Evolutionary conservation across 2,329 filamentous ascomycete species (phyloP).

Genomic region (Aspergillus terreus): DNA sequence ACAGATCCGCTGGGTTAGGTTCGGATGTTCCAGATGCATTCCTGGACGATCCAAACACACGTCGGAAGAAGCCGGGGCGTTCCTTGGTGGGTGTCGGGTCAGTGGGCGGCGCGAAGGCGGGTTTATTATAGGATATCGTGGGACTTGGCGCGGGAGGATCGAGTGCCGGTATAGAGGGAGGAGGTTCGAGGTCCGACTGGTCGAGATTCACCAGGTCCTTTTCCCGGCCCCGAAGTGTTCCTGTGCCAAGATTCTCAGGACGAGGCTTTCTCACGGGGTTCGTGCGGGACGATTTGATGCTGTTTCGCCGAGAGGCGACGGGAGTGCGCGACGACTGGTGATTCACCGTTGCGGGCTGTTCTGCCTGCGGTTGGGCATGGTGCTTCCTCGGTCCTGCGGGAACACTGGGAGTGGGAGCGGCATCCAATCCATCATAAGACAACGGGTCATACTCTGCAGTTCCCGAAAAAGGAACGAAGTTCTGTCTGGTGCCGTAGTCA

Average conservation of each 20-base stretch:
- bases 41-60: conserved; percentile 79
- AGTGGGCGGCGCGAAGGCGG: conserved; percentile 36
- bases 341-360: conserved; percentile 22
- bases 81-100: conserved; percentile 56
- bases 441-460: conserved; percentile 21
- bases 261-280: conserved; percentile 33
- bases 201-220: conserved; percentile 25
- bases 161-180: conserved; percentile 41
- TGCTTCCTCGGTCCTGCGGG: conserved; percentile 70
- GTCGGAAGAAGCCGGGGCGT: conserved; percentile 83
- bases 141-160: conserved; percentile 53
- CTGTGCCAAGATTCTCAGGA: conserved; percentile 38
- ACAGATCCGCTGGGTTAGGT: conserved; percentile 16
- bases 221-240: conserved; percentile 28
- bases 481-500: conserved; percentile 39
- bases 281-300: conserved; percentile 41
- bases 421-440: conserved; percentile 60
- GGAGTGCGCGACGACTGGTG: conserved; percentile 27
- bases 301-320: conserved; percentile 38
- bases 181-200: conserved; percentile 30
- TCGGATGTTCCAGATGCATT: conserved; percentile 35
- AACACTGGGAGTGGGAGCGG: conserved; percentile 80
- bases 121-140: conserved; percentile 50
- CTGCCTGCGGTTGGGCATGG: conserved; percentile 40
- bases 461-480: conserved; percentile 21